Evolutionary conservation across 441 rosid genomes (phyloP), one percentile per base, ranked within the genome.

Genomic region (Isatis lusitanica): DNA sequence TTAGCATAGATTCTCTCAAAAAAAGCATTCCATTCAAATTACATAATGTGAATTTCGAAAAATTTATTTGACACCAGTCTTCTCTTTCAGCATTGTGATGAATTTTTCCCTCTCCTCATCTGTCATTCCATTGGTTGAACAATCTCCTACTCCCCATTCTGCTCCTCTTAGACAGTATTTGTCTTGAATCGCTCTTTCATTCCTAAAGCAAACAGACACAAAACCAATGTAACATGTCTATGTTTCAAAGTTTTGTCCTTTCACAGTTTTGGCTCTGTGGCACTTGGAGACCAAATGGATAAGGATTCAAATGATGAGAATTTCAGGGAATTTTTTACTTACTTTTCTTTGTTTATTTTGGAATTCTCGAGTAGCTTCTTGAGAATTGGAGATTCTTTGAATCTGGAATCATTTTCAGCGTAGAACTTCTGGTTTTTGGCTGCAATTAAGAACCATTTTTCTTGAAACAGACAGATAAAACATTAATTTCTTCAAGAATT

Each of bases 61-160:
- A 2, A 12, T 35, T 72, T 67, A 72, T 61, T 63, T 74, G 63
- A 65, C 78, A 71, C 86, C 94, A 28, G 82, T 74, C 85, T 85
- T 94, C 82, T 87, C 60, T 83, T 90, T 93, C 46, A 93, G 75
- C 91, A 78, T 86, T 35, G 89, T 71, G 74, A 91, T 91, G 96
- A 94, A 94, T 36, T 78, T 82, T 0, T 91, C 97, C 16, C 80
- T 88, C 2, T 91, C 96, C 51, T 85, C 85, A 1, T 87, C 85
- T 2, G 91, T 78, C 98, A 93, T 91, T 11, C 86, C 96, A 47
- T 79, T 96, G 0, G 90, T 80, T 9, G 97, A 90, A 65, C 98
- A 94, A 77, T 93, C 98, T 70, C 98, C 98, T 1, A 93, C 88
- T 4, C 98, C 98, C 96, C 97, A 91, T 73, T 91, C 98, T 1